phyloP scores from a whole-genome alignment of 2,329 filamentous ascomycete species.

The Hortaea werneckii region DNA sequence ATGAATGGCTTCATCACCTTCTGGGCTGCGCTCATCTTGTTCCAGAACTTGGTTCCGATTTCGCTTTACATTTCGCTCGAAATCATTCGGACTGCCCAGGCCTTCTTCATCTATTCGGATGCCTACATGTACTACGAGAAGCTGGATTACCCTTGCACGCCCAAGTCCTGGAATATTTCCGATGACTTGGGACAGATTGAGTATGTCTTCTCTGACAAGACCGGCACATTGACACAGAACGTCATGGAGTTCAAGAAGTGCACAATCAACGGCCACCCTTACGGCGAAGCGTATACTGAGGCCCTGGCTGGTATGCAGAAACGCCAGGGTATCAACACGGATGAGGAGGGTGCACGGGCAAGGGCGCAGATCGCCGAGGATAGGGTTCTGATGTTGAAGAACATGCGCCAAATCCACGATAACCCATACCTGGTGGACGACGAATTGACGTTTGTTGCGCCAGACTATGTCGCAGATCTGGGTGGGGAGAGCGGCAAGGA shows the following conservation, averaged over 20 bases:
- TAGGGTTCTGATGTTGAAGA: conserved; percentile 59
- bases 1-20: conserved; percentile 93
- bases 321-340: conserved; percentile 75
- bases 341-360: conserved; percentile 64
- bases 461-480: conserved; percentile 78
- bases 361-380: conserved; percentile 69
- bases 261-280: conserved; percentile 89
- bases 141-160: conserved; percentile 88
- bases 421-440: conserved; percentile 90
- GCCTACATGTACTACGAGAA: conserved; percentile 93
- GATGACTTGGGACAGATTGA: conserved; percentile 97
- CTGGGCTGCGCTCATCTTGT: conserved; percentile 87
- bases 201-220: conserved; percentile 97
- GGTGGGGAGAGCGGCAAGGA: conserved; percentile 64
- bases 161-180: conserved; percentile 98
- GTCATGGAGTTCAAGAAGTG: conserved; percentile 99
- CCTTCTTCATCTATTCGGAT: conserved; percentile 96
- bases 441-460: conserved; percentile 81
- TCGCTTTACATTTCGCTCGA: conserved; percentile 96
- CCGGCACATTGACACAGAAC: conserved; percentile 80
- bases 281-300: conserved; percentile 96
- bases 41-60: conserved; percentile 97
- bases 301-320: conserved; percentile 95
- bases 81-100: conserved; percentile 86
- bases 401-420: conserved; percentile 66